Evolutionary conservation across 1,284 basidiomycete species (phyloP), one percentile per base, ranked within the genome.

Genomic region (Dichomitus squalens): DNA sequence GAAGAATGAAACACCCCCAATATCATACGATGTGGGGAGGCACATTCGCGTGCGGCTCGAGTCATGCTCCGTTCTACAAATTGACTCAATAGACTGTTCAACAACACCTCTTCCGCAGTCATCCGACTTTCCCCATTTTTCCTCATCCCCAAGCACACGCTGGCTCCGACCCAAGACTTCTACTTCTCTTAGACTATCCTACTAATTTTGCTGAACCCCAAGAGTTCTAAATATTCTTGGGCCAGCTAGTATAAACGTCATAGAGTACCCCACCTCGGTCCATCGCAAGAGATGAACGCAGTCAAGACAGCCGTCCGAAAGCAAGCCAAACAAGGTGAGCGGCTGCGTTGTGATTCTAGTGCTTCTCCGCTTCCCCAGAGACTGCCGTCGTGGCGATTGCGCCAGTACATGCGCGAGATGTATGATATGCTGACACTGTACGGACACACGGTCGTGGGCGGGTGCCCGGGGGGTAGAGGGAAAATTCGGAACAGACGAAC

Each of bases 261-360:
- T 16, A 25, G 9, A 27, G 40, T n/a, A 9, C 12, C 25, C 9
- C 43, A 1, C 27, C 27, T 29, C 29, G 27, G 18, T 25, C 27
- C 21, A 38, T 14, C n/a, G 21, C 23, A 23, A 48, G 23, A n/a
- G 21, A 59, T 62, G 60, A 62, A 59, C 46, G 60, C 53, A 35
- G 57, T 62, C 51, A 56, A 55, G 51, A 52, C 49, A 27, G 60
- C 53, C 29, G 57, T 62, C 51, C 53, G 55, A 51, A 52, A 44
- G 34, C 51, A 48, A 12, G 57, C 57, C 20, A 44, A 49, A 4
- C 54, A 50, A 62, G 60, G 60, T 62, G 57, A 59, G 60, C 49
- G n/a, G 16, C 31, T 12, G 11, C 21, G 21, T 52, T 31, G 29
- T 31, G 29, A 39, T 20, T 39, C 35, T 16, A 16, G 14, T 14